Evolutionary conservation across 352 stramenopile genomes (phyloP), one percentile per base, ranked within the genome.

Genomic region (Phytophthora constricta): DNA sequence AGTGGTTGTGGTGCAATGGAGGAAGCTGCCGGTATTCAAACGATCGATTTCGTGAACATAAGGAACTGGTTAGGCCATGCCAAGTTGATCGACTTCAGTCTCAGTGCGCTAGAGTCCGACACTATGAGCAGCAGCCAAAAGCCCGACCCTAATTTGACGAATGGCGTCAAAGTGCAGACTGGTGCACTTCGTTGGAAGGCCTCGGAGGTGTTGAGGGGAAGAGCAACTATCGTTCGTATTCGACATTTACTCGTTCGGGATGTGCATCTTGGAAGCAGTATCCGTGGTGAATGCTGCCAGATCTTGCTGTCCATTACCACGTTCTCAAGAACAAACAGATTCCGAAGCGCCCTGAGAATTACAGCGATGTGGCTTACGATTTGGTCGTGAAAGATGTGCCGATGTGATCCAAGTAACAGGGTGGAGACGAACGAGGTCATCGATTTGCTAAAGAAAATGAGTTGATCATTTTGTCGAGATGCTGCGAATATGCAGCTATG

Each of bases 161-260:
- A 20, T 20, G 43, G 34, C 37, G 34, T 5, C 5, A 13, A 19
- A 41, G 20, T n/a, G 5, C 34, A 33, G 11, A 47, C 52, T 37
- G 41, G 56, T 34, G 49, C 39, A 10, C 41, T 41, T 17, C 54
- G 53, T 14, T 67, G 71, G 71, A 65, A 58, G 17, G 58, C 67
- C n/a, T 67, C 71, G 47, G 47, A 72, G 48, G 22, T 61, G 4
- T 26, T 68, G 9, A 13, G 14, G 2, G 52, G 37, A 2, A n/a
- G 31, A 67, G 9, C 58, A 56, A 2, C 11, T 27, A 4, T 34
- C 68, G 8, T 56, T 58, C 13, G 58, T 34, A 11, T 73, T 60
- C 11, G 69, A 80, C 20, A 41, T 77, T 17, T 77, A 68, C 11
- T 76, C 72, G 45, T 68, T 77, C 25, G 70, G 65, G 0, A 69